Conservation (phyloP, 1,139 yeast species). For the Trichomonascaceae sp. region DNA sequence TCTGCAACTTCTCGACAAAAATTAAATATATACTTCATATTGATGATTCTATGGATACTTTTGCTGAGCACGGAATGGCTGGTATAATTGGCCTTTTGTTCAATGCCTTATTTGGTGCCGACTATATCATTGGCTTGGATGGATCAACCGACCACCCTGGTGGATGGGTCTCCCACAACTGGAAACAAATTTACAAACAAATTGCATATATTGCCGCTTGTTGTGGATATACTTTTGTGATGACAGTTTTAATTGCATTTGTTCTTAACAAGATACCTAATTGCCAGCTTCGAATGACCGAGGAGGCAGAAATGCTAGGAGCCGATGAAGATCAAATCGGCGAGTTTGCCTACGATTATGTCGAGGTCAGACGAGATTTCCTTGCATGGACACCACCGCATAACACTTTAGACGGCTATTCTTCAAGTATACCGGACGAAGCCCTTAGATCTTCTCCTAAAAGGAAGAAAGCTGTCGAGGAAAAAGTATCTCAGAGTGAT, state of each 20-base stretch:
- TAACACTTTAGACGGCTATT: conserved; percentile 13
- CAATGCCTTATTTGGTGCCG: conserved; percentile 82
- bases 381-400: conserved; percentile 52
- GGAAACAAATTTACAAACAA: conserved; percentile 86
- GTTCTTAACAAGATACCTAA: conserved; percentile 78
- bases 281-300: conserved; percentile 69
- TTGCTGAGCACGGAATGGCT: conserved; percentile 98
- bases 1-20: conserved; percentile 87
- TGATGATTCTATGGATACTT: conserved; percentile 90
- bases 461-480: not conserved
- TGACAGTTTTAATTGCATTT: conserved; percentile 72
- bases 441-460: not conserved
- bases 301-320: conserved; percentile 81
- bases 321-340: conserved; percentile 97
- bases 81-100: conserved; percentile 84
- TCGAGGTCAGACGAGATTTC: conserved; percentile 92
- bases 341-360: conserved; percentile 96
- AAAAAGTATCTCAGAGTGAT: not conserved
- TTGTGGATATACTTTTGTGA: conserved; percentile 66
- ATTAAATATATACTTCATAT: conserved; percentile 73
- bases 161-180: conserved; percentile 89
- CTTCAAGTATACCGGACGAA: conserved; percentile 1
- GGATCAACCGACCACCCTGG: conserved; percentile 70
- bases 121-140: conserved; percentile 86
- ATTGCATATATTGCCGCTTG: conserved; percentile 75